Base-by-base conservation (phyloP, 257 asterid species). In the Capsicum chinense region DNA sequence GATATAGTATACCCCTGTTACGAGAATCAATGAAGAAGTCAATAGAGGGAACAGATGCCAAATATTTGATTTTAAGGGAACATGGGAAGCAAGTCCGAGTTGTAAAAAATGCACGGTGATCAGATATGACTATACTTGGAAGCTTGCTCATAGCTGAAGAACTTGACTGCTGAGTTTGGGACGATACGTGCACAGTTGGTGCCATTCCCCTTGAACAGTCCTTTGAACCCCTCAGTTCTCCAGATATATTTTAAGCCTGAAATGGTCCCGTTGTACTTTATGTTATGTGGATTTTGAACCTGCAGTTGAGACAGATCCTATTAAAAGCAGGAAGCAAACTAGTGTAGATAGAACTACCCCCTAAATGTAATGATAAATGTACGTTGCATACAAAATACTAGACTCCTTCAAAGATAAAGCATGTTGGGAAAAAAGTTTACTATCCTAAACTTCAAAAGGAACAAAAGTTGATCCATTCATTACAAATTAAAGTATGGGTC, bases 121-220 rank as follows among this genome's bases (percentile, higher is more conserved):
- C 80, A 35, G 33, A n/a, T 26, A 70, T 81, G 83, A 62, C 58
- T 92, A 83, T 94, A 97, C 98, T 95, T 95, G 91, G 98, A 93
- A 67, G 99, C 98, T 86, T 97, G 98, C 95, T 97, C 99, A 70
- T 97, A 97, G 95, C 98, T 97, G 93, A 97, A 97, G 95, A 97
- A 97, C 91, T 97, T 97, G 66, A 97, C 99, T 8, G 99, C 99
- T 63, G 99, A 97, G 87, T 97, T 97, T 59, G 98, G 98, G 83
- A 95, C 92, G 39, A 95, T 95, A 74, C 98, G 97, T 60, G 98
- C 97, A 87, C 98, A 95, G 88, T 95, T 93, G 56, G 98, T 88
- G 80, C 98, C 98, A 87, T 95, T 95, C 63, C 98, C 98, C 91
- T 95, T 92, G 85, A 92, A 95, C 87, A 93, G 80, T 79, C 98